These are phyloP conservation scores for Centella asiatica DNA, from an alignment of 129 eudicot species.

Conservation along the genomic window DNA sequence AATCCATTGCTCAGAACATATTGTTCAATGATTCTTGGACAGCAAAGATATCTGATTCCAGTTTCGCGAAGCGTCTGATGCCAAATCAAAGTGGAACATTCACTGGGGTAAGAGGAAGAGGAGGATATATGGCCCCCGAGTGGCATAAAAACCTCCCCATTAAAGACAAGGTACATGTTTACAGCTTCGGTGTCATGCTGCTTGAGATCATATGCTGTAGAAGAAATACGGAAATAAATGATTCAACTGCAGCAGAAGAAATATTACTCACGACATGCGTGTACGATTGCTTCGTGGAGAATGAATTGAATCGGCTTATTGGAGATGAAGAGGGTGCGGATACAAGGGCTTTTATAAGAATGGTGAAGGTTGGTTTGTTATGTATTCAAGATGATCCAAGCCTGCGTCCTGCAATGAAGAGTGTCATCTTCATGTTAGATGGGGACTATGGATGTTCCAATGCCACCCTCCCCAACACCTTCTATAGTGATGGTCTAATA, in stretches of 20 bases:
- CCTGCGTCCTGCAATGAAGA: conserved; percentile 36
- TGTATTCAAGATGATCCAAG: conserved; percentile 38
- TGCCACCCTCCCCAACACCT: no score
- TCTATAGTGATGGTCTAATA: no score
- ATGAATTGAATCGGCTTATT: conserved; percentile 18
- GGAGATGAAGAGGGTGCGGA: background rate
- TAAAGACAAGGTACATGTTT: conserved; percentile 38
- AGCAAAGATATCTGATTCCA: conserved; percentile 41
- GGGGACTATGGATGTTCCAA: no score
- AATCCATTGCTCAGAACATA: conserved; percentile 53
- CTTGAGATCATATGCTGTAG: conserved; percentile 45
- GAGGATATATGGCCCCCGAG: conserved; percentile 65
- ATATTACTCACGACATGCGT: conserved; percentile 37
- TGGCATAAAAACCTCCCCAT: conserved; percentile 46
- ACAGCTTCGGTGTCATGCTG: conserved; percentile 49
- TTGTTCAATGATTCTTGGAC: conserved; percentile 41
- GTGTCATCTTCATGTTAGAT: no score
- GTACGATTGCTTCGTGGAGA: conserved; percentile 44
- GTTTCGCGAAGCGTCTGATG: conserved; percentile 45
- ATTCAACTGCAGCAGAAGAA: conserved; percentile 6
- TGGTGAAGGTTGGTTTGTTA: conserved; percentile 34
- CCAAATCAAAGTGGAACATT: conserved; percentile 32
- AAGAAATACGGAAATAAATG: conserved; percentile 16
- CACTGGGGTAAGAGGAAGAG: conserved; percentile 53
- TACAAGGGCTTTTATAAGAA: conserved; percentile 16